Percentiles rank a stretch among this genome's conserved stretches.
phyloP scores from a whole-genome alignment of 129 eudicot genomes.

The Helianthus tuberosus region DNA sequence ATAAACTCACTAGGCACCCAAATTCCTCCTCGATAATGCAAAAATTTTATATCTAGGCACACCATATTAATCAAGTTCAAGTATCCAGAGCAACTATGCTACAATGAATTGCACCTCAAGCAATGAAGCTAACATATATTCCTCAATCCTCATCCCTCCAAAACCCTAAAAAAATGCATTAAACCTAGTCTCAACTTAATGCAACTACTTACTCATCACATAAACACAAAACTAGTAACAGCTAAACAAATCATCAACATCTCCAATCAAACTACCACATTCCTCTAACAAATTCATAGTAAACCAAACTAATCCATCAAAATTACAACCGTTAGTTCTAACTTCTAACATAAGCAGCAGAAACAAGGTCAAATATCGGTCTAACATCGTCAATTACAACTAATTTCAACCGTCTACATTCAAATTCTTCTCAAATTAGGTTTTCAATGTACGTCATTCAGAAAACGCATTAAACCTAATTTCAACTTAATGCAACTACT shows the following conservation, averaged over 20 bases:
- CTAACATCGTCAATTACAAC: constrained; percentile 11
- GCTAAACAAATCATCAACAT: constrained; percentile 1
- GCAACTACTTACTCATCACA: constrained; percentile 34
- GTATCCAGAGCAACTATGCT: constrained; percentile 13
- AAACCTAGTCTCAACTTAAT: constrained; percentile 25
- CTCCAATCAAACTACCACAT: neutral
- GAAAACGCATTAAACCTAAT: constrained; percentile 7
- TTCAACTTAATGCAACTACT: constrained; percentile 34
- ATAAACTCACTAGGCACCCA: neutral
- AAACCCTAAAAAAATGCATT: constrained; percentile 30
- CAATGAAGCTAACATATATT: neutral
- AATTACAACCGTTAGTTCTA: neutral
- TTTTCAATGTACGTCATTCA: neutral
- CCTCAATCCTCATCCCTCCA: neutral
- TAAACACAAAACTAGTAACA: neutral
- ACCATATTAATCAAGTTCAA: neutral
- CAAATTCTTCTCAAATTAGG: constrained; percentile 6
- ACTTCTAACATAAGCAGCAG: constrained; percentile 21
- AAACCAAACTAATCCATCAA: neutral
- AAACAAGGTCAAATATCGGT: constrained; percentile 21
- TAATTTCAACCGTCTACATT: neutral
- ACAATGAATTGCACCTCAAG: constrained; percentile 8
- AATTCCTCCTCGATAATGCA: neutral
- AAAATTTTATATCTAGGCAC: neutral
- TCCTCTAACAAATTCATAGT: constrained; percentile 5